Conservation (phyloP, 2,329 filamentous ascomycete genomes). For the Annulohypoxylon truncatum region DNA sequence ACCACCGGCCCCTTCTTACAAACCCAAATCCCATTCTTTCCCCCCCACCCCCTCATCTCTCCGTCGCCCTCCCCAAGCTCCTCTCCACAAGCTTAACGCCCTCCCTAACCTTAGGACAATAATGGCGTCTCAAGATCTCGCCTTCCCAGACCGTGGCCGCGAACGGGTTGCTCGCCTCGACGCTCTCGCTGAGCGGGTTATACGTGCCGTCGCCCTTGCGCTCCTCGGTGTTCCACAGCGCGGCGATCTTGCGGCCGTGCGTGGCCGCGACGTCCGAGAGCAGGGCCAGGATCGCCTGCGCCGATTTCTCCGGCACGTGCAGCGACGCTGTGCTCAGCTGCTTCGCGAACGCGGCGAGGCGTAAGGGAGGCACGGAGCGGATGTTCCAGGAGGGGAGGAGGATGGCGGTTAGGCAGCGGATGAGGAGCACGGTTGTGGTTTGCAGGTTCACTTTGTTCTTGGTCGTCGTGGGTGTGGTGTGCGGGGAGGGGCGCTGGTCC, state of each 20-base stretch:
- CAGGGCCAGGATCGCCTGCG: slow-evolving; percentile 81
- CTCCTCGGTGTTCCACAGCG: slow-evolving; percentile 96
- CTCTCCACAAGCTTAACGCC: slow-evolving; percentile 77
- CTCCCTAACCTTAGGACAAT: slow-evolving; percentile 85
- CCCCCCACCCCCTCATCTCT: slow-evolving; percentile 28
- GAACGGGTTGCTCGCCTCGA: slow-evolving; percentile 91
- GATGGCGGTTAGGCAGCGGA: slow-evolving; percentile 85
- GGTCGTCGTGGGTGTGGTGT: slow-evolving; percentile 58
- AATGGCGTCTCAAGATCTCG: slow-evolving; percentile 86
- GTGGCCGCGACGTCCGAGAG: slow-evolving; percentile 82
- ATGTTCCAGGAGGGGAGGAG: slow-evolving; percentile 81
- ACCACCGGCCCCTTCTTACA: no score
- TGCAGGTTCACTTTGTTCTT: slow-evolving; percentile 87
- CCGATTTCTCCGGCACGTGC: slow-evolving; percentile 91
- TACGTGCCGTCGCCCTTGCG: slow-evolving; percentile 90
- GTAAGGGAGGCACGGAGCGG: slow-evolving; percentile 80
- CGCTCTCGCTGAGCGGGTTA: slow-evolving; percentile 75
- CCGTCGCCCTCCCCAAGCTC: slow-evolving; percentile 63
- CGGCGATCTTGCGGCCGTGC: slow-evolving; percentile 83
- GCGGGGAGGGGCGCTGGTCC: slow-evolving; percentile 58
- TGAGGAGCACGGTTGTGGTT: slow-evolving; percentile 91
- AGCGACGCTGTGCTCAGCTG: slow-evolving; percentile 84
- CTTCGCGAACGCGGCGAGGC: slow-evolving; percentile 93
- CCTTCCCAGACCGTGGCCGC: slow-evolving; percentile 93
- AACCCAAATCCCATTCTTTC: no score